Conservation (phyloP, 495 filamentous ascomycete species). For the Mycothermus thermophilus region DNA sequence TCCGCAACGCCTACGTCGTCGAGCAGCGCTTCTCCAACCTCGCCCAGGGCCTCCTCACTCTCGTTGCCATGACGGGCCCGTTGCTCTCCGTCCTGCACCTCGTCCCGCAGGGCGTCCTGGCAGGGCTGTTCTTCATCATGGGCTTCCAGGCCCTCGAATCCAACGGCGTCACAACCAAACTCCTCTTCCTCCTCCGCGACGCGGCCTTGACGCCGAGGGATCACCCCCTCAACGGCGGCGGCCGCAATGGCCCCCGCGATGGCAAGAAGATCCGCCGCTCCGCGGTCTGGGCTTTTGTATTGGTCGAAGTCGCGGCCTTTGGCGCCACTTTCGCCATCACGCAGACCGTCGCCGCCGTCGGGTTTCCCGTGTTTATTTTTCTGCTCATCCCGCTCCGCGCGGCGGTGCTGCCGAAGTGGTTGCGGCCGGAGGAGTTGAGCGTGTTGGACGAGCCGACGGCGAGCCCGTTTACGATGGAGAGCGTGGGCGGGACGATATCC, state of each 20-base stretch:
- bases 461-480: conserved; percentile 75
- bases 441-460: conserved; percentile 70
- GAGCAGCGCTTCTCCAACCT: conserved; percentile 87
- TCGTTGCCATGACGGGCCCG: conserved; percentile 81
- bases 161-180: conserved; percentile 73
- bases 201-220: conserved; percentile 43
- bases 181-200: conserved; percentile 65
- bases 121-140: conserved; percentile 92
- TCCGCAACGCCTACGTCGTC: conserved; percentile 58
- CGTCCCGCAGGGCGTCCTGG: conserved; percentile 77
- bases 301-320: conserved; percentile 66
- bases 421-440: conserved; percentile 52
- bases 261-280: conserved; percentile 40
- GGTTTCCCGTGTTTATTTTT: conserved; percentile 81
- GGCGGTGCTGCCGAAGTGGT: conserved; percentile 56
- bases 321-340: conserved; percentile 87
- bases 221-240: conserved; percentile 64
- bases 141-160: conserved; percentile 66
- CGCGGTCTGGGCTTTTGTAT: conserved; percentile 65
- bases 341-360: conserved; percentile 87
- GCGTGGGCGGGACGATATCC: conserved; percentile 58
- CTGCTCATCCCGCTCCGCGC: conserved; percentile 64
- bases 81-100: conserved; percentile 69
- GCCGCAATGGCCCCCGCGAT: not conserved
- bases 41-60: conserved; percentile 64